phyloP scores from a whole-genome alignment of 2,329 filamentous ascomycete genomes.

The Claviceps arundinis region DNA sequence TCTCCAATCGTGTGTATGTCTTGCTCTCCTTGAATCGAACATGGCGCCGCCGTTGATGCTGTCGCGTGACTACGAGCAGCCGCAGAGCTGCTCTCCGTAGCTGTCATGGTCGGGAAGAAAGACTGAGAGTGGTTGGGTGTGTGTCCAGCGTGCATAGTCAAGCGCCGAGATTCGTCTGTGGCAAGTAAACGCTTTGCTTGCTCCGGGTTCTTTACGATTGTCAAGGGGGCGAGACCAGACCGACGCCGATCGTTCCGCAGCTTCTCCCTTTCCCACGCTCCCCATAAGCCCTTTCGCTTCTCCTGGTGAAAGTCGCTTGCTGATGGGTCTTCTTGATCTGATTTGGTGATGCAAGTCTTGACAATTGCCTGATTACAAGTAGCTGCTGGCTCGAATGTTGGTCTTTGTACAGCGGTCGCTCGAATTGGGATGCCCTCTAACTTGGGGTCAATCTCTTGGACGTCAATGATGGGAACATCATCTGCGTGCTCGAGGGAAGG shows the following conservation, averaged over 20 bases:
- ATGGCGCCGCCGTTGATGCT: conserved; percentile 15
- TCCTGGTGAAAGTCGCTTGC: neutral
- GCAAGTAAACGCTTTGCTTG: conserved; percentile 31
- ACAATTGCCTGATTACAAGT: conserved; percentile 14
- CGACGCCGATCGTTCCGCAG: conserved; percentile 4
- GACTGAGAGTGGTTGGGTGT: conserved; percentile 49
- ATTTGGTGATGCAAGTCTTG: conserved; percentile 16
- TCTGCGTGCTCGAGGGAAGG: conserved; percentile 18
- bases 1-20: neutral
- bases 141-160: conserved; percentile 50
- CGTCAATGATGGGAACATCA: conserved; percentile 38
- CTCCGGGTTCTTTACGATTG: conserved; percentile 23
- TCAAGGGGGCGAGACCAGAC: conserved; percentile 2
- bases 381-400: conserved; percentile 27
- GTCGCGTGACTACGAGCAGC: conserved; percentile 15
- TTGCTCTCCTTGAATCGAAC: neutral
- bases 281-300: neutral
- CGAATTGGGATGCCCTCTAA: conserved; percentile 48
- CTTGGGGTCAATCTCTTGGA: conserved; percentile 42
- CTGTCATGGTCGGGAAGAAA: conserved; percentile 30
- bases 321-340: conserved; percentile 14
- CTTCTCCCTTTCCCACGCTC: conserved; percentile 2
- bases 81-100: conserved; percentile 21
- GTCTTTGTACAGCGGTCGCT: conserved; percentile 36
- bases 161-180: conserved; percentile 34